These are phyloP conservation scores for Mycena polygramma DNA, from an alignment of 768 basidiomycete genomes.

Conservation along the genomic window DNA sequence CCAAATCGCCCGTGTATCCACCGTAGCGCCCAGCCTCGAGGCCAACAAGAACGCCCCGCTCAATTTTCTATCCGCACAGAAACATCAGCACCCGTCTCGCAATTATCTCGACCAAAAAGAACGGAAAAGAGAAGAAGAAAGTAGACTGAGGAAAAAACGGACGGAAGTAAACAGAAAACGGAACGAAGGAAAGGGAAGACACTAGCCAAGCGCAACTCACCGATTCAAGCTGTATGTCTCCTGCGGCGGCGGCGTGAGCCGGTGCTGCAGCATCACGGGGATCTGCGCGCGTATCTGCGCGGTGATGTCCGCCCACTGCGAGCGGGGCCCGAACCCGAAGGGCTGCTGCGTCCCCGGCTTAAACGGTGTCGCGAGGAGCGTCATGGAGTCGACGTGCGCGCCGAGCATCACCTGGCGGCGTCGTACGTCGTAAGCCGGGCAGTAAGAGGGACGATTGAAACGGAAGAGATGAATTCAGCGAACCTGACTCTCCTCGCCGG, in stretches of 20 bases:
- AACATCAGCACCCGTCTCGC: slow-evolving; percentile 11
- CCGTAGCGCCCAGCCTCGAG: slow-evolving; percentile 76
- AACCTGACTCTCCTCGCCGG: slow-evolving; percentile 88
- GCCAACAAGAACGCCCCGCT: slow-evolving; percentile 88
- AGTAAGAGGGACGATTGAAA: background rate
- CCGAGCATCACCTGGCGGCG: slow-evolving; percentile 79
- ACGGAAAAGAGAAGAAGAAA: too few species aligned
- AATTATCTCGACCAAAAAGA: too few species aligned
- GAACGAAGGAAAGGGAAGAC: too few species aligned
- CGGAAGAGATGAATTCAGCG: slow-evolving; percentile 27
- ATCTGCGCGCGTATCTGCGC: slow-evolving; percentile 83
- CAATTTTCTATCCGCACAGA: slow-evolving; percentile 70
- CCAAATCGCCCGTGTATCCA: slow-evolving; percentile 85
- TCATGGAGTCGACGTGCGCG: slow-evolving; percentile 88
- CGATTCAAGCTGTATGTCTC: slow-evolving; percentile 97
- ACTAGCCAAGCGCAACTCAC: slow-evolving; percentile 50
- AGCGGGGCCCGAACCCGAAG: slow-evolving; percentile 82
- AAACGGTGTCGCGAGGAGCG: slow-evolving; percentile 90
- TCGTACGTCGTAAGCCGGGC: background rate
- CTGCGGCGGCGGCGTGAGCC: slow-evolving; percentile 91
- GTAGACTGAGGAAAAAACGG: too few species aligned
- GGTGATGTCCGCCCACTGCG: slow-evolving; percentile 79
- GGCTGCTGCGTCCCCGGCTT: slow-evolving; percentile 70
- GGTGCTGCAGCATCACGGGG: slow-evolving; percentile 89
- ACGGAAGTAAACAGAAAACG: too few species aligned